Percentiles rank a stretch among this genome's conserved stretches.
Conservation (phyloP, 1,139 yeast genomes). For the Geotrichum phurueaensis region DNA sequence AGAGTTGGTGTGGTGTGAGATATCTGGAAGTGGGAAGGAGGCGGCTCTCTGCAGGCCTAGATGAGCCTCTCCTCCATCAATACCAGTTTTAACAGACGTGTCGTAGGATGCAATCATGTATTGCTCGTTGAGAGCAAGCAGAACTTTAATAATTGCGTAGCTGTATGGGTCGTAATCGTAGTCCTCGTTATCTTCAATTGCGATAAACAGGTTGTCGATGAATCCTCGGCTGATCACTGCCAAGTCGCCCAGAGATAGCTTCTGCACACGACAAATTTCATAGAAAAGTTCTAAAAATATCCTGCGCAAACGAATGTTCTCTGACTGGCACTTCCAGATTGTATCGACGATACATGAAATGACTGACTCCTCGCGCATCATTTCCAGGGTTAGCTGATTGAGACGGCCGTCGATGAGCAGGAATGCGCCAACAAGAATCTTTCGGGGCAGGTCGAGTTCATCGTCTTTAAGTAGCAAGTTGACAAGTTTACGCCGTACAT, state of each 20-base stretch:
- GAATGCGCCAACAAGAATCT: slow-evolving; percentile 45
- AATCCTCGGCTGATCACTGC: slow-evolving; percentile 47
- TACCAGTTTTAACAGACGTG: slow-evolving; percentile 1
- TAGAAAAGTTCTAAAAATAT: slow-evolving; percentile 49
- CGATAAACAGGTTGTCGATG: slow-evolving; percentile 48
- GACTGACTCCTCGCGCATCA: slow-evolving; percentile 48
- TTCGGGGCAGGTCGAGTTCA: slow-evolving; percentile 23
- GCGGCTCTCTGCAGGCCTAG: not conserved
- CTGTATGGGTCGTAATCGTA: slow-evolving; percentile 58
- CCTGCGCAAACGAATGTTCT: slow-evolving; percentile 30
- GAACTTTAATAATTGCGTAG: slow-evolving; percentile 64
- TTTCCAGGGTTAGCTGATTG: slow-evolving; percentile 40
- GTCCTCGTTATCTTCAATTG: slow-evolving; percentile 46
- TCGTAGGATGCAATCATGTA: slow-evolving; percentile 57
- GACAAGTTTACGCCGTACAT: slow-evolving; percentile 32
- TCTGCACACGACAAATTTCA: slow-evolving; percentile 48
- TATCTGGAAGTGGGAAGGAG: not conserved
- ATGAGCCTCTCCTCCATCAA: not conserved
- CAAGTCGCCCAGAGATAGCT: slow-evolving; percentile 42
- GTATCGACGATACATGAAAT: slow-evolving; percentile 41
- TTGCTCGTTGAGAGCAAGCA: slow-evolving; percentile 76
- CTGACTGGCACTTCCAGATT: slow-evolving; percentile 31
- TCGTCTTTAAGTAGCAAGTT: slow-evolving; percentile 25
- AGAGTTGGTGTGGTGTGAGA: not conserved
- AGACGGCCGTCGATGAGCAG: slow-evolving; percentile 45